phyloP scores from a whole-genome alignment of 345 rosid species.

The Pugionium cornutum region DNA sequence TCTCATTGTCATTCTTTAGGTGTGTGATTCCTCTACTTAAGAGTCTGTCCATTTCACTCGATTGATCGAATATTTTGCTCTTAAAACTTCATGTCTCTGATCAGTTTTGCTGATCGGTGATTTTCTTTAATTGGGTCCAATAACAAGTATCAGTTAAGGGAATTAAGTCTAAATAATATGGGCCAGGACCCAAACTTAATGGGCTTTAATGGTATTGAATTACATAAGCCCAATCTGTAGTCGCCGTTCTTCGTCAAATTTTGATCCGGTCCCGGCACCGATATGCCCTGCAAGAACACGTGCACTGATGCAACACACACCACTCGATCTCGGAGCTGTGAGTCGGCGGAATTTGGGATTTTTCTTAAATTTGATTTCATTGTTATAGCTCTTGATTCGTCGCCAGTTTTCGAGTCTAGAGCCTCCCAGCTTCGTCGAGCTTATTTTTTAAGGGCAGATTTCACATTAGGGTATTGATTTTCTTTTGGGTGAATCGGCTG shows the following conservation, averaged over 20 bases:
- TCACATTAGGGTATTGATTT: constrained; percentile 6
- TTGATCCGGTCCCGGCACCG: constrained; percentile 11
- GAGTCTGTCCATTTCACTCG: not conserved
- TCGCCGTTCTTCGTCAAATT: constrained; percentile 15
- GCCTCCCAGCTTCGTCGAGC: not conserved
- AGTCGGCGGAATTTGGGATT: not conserved
- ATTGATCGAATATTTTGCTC: not conserved
- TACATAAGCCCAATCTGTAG: not conserved
- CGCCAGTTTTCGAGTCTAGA: not conserved
- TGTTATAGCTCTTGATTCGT: constrained; percentile 3
- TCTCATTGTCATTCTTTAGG: not conserved
- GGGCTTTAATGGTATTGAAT: constrained; percentile 8
- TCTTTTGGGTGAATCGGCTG: constrained; percentile 4
- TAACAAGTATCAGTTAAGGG: not conserved
- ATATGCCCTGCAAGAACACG: constrained; percentile 17
- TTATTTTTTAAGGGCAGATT: not conserved
- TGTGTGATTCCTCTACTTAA: not conserved
- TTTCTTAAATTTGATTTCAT: not conserved
- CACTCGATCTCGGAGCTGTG: constrained; percentile 23
- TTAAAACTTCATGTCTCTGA: not conserved
- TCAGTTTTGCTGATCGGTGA: not conserved
- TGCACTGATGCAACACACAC: not conserved
- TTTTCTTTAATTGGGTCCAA: not conserved
- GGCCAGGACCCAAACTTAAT: constrained; percentile 1
- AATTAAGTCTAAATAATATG: not conserved